These are phyloP conservation scores for Fusarium sp. DNA, from an alignment of 2,329 filamentous ascomycete species.

Conservation along the genomic window DNA sequence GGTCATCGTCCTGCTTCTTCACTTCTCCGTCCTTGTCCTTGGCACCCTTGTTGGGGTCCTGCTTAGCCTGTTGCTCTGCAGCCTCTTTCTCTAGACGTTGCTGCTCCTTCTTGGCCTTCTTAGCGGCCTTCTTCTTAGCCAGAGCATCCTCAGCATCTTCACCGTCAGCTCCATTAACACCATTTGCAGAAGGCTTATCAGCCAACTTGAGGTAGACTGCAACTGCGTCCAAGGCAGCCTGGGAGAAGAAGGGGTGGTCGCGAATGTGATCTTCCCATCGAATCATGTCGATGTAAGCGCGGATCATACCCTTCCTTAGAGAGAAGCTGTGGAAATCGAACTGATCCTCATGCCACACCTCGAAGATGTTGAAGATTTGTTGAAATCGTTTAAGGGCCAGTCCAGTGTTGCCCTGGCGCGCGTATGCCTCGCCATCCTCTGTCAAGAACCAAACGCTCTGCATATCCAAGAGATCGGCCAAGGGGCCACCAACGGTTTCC, in stretches of 20 bases:
- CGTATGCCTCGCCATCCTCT: constrained; percentile 92
- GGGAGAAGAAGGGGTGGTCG: constrained; percentile 92
- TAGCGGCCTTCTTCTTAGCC: constrained; percentile 88
- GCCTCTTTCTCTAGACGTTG: constrained; percentile 79
- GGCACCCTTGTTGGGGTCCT: constrained; percentile 84
- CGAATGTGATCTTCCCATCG: constrained; percentile 94
- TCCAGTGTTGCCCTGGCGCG: constrained; percentile 84
- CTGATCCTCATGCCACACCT: constrained; percentile 98
- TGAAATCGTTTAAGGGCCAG: constrained; percentile 95
- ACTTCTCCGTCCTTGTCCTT: constrained; percentile 72
- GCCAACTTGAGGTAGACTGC: constrained; percentile 84
- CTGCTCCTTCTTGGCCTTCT: constrained; percentile 88
- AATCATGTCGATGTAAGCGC: constrained; percentile 96
- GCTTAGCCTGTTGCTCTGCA: constrained; percentile 82
- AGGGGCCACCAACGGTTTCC: constrained; percentile 87
- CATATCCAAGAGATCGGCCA: constrained; percentile 96
- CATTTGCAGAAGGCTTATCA: constrained; percentile 80
- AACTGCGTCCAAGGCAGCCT: constrained; percentile 86
- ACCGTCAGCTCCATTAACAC: constrained; percentile 70
- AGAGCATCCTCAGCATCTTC: constrained; percentile 69
- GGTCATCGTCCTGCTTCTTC: constrained; percentile 94
- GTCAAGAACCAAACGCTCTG: constrained; percentile 98
- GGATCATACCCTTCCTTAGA: constrained; percentile 94
- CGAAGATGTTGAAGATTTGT: constrained; percentile 91
- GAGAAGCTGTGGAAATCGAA: constrained; percentile 99